phyloP scores from a whole-genome alignment of 1,284 basidiomycete species.

The Ceratobasidium sp. region DNA sequence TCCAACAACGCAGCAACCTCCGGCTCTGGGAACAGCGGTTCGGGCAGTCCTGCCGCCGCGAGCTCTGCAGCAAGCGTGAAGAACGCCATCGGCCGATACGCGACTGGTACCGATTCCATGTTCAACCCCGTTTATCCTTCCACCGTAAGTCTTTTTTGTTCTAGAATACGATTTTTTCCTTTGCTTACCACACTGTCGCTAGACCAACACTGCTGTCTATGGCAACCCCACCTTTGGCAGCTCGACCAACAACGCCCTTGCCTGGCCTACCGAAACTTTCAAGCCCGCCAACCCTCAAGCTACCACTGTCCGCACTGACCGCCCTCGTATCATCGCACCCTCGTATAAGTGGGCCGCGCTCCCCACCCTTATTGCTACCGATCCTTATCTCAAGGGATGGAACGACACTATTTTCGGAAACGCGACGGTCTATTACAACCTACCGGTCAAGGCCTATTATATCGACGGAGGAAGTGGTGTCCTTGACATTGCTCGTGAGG shows the following conservation, averaged over 20 bases:
- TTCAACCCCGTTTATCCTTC: slow-evolving; percentile 89
- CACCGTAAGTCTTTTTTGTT: slow-evolving; percentile 69
- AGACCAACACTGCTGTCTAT: slow-evolving; percentile 87
- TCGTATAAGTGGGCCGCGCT: slow-evolving; percentile 93
- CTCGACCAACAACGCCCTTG: slow-evolving; percentile 61
- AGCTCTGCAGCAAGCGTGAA: slow-evolving; percentile 72
- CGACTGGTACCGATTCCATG: slow-evolving; percentile 80
- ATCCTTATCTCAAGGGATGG: slow-evolving; percentile 91
- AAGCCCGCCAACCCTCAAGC: slow-evolving; percentile 71
- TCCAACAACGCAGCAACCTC: slow-evolving; percentile 57
- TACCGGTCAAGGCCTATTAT: slow-evolving; percentile 77
- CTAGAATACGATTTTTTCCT: slow-evolving; percentile 1
- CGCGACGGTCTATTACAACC: slow-evolving; percentile 77
- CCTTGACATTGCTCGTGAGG: slow-evolving; percentile 89
- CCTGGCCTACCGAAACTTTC: slow-evolving; percentile 85
- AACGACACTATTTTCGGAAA: slow-evolving; percentile 94
- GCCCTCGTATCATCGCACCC: slow-evolving; percentile 93
- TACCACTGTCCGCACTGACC: slow-evolving; percentile 77
- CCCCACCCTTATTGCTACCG: slow-evolving; percentile 80
- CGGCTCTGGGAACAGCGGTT: slow-evolving; percentile 50
- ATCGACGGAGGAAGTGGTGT: slow-evolving; percentile 92
- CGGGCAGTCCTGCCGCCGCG: slow-evolving; percentile 57
- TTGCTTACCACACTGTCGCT: slow-evolving; percentile 12
- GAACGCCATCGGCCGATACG: slow-evolving; percentile 72
- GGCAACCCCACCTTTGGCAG: slow-evolving; percentile 78